Base-by-base conservation (phyloP, 2,329 filamentous ascomycete genomes). In the Aspergillus caelatus region DNA sequence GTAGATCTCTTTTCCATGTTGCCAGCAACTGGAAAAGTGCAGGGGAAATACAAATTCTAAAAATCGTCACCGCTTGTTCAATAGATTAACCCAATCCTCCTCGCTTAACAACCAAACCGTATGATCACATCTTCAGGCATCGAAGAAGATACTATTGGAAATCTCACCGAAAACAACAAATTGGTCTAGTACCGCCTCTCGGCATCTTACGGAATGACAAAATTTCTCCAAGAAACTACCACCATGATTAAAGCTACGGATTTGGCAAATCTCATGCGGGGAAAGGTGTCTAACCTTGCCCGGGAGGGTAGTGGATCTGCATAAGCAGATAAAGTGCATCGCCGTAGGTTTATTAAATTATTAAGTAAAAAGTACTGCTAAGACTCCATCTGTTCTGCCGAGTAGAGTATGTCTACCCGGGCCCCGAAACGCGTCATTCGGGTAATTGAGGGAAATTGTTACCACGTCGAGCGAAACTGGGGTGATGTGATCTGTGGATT, bases 401-500 rank as follows among this genome's bases (percentile, higher is more conserved):
- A 54, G 30, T 53, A 6, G 52, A 36, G 32, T 39, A 55, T 39
- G 48, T 52, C 28, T 55, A 55, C 5, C 32, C 32, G n/a, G 32
- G 10, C 9, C 8, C 14, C 28, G 30, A 36, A 12, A 4, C 9
- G 19, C 19, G n/a, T 23, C 32, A 21, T 19, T 55, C 52, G 52
- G 52, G 36, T 55, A 55, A 55, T 55, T 55, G 30, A 52, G 28
- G 48, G 48, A 32, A 52, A 52, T 52, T 34, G 28, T 52, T 32
- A 32, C 48, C 48, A 12, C 48, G 28, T 46, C 43, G 9, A 21
- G 23, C 54, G 28, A 57, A 57, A 30, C 23, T 57, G 16, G 36
- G 39, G 39, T n/a, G 34, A 36, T 36, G 34, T 14, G 34, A 36
- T 36, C 34, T 36, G 34, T 36, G 34, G 14, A 26, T 26, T 26